phyloP scores from a whole-genome alignment of 2,329 filamentous ascomycete genomes.

The Aspergillus fumigatus region DNA sequence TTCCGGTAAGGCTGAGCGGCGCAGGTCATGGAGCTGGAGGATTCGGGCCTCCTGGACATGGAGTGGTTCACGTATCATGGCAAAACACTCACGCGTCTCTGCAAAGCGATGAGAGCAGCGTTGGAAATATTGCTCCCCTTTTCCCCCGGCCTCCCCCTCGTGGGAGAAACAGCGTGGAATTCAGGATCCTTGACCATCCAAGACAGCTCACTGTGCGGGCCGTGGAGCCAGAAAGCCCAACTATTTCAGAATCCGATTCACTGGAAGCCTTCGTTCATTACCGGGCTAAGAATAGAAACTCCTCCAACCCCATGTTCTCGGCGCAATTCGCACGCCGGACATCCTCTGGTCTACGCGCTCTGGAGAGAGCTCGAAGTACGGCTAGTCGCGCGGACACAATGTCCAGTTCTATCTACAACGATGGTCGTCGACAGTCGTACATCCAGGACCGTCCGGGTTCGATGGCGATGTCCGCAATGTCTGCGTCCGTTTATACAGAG shows the following conservation, averaged over 20 bases:
- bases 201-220: conserved; percentile 29
- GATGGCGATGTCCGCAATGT: conserved; percentile 31
- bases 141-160: conserved; percentile 32
- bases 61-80: conserved; percentile 35
- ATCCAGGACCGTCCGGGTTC: conserved; percentile 31
- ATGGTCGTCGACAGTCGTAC: conserved; percentile 26
- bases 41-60: conserved; percentile 32
- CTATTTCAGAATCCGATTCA: conserved; percentile 33
- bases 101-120: conserved; percentile 31
- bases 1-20: conserved; percentile 38
- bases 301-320: conserved; percentile 35
- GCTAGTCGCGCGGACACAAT: conserved; percentile 34
- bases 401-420: conserved; percentile 27
- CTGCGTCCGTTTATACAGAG: conserved; percentile 34
- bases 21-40: conserved; percentile 40
- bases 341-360: conserved; percentile 30
- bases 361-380: conserved; percentile 32
- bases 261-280: conserved; percentile 37
- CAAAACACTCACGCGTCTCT: conserved; percentile 33
- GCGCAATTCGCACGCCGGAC: conserved; percentile 30
- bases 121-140: conserved; percentile 33
- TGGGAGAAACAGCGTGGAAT: conserved; percentile 24
- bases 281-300: conserved; percentile 35
- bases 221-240: conserved; percentile 27
- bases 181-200: conserved; percentile 7